Conservation (phyloP, 495 filamentous ascomycete species). For the Stereocaulon alpinum region DNA sequence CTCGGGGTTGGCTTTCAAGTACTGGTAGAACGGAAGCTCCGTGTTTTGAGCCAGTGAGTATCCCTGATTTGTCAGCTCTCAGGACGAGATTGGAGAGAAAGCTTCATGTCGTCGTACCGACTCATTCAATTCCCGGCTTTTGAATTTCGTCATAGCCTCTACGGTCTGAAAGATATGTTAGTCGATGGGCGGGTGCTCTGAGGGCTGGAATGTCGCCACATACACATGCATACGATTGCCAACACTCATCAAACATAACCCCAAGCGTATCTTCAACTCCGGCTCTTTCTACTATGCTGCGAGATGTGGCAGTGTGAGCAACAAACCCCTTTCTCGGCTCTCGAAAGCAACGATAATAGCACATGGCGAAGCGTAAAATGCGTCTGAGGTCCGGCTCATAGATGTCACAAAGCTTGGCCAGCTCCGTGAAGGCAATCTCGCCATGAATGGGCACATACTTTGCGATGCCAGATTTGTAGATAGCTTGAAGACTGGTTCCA, state of each 20-base stretch:
- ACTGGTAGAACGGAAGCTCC: slow-evolving; percentile 10
- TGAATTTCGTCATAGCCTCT: slow-evolving; percentile 5
- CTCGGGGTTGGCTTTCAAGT: slow-evolving; percentile 33
- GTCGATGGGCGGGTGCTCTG: background rate
- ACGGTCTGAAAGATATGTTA: slow-evolving; percentile 8
- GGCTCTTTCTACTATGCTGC: slow-evolving; percentile 35
- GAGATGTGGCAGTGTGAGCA: slow-evolving; percentile 41
- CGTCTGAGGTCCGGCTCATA: slow-evolving; percentile 40
- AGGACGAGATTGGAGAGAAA: background rate
- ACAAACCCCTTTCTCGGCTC: slow-evolving; percentile 41
- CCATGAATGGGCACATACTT: slow-evolving; percentile 27
- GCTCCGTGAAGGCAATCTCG: slow-evolving; percentile 34
- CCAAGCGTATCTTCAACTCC: slow-evolving; percentile 38
- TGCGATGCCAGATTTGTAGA: slow-evolving; percentile 30
- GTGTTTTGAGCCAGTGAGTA: slow-evolving; percentile 15
- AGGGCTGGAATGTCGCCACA: background rate
- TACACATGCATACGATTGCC: slow-evolving; percentile 13
- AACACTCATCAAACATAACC: slow-evolving; percentile 25
- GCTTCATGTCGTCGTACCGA: background rate
- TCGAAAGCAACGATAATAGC: slow-evolving; percentile 40
- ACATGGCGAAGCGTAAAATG: slow-evolving; percentile 44
- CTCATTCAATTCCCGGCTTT: slow-evolving; percentile 12
- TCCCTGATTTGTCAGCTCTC: slow-evolving; percentile 4
- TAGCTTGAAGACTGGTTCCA: slow-evolving; percentile 10
- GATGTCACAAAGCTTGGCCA: slow-evolving; percentile 32